Evolutionary conservation across 768 basidiomycete species (phyloP).

Genomic region (Antrodiella citrinella): DNA sequence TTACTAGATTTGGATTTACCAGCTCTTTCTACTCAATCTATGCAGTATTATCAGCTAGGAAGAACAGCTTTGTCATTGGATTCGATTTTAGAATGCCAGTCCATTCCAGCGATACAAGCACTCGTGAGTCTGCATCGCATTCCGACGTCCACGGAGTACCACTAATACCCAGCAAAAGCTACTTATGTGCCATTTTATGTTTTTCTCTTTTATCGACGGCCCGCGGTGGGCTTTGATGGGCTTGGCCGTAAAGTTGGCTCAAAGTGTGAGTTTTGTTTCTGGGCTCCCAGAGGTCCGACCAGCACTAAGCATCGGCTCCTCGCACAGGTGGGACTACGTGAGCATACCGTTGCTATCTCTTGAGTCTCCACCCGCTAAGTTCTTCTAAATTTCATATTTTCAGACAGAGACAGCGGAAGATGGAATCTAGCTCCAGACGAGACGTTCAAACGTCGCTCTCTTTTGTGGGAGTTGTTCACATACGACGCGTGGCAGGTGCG

Average conservation of each 20-base stretch:
- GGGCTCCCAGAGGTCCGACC: too few species aligned
- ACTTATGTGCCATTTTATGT: constrained; percentile 44
- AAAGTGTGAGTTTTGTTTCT: constrained; percentile 44
- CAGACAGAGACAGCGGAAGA: constrained; percentile 62
- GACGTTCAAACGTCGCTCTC: constrained; percentile 47
- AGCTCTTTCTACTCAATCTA: constrained; percentile 45
- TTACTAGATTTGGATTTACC: constrained; percentile 53
- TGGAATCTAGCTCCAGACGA: constrained; percentile 54
- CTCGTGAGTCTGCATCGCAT: constrained; percentile 34
- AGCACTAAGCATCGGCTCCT: constrained; percentile 3
- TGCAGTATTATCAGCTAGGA: constrained; percentile 51
- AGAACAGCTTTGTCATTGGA: constrained; percentile 54
- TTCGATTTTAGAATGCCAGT: constrained; percentile 57
- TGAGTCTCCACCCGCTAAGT: too few species aligned
- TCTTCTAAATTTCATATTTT: too few species aligned
- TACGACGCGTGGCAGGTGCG: constrained; percentile 68
- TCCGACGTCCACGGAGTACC: constrained; percentile 22
- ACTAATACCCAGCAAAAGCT: constrained; percentile 33
- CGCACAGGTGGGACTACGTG: constrained; percentile 57
- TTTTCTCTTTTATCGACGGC: constrained; percentile 39
- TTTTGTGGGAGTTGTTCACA: constrained; percentile 59
- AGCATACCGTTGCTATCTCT: constrained; percentile 24
- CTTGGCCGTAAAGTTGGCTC: constrained; percentile 59
- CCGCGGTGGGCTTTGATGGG: constrained; percentile 68
- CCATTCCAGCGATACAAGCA: constrained; percentile 56